A percentile compares a stretch with the other conserved stretches of the same genome.
These are phyloP conservation scores for Pythium graminicola DNA, from an alignment of 352 stramenopile genomes.

Conservation along the genomic window DNA sequence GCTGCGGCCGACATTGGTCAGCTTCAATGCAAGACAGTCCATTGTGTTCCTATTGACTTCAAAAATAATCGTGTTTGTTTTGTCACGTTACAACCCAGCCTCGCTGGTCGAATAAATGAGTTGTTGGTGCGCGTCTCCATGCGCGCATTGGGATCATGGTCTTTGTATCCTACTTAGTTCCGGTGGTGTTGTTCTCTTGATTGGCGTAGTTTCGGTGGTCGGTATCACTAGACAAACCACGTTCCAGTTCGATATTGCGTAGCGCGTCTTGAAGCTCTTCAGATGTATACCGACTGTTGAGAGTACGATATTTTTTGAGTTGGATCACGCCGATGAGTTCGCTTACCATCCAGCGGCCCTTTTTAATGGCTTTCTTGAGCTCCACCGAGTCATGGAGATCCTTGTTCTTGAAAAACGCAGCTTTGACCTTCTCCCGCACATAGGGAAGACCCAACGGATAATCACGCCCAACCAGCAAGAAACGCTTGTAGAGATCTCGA, in stretches of 20 bases:
- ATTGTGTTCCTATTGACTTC: too few species aligned
- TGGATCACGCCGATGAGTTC: slow-evolving; percentile 97
- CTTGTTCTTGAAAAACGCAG: slow-evolving; percentile 84
- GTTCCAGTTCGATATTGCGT: slow-evolving; percentile 40
- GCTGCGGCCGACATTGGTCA: too few species aligned
- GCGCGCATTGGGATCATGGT: not conserved
- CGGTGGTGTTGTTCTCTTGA: not conserved
- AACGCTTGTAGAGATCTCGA: slow-evolving; percentile 94
- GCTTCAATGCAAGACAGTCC: too few species aligned
- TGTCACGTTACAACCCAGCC: too few species aligned
- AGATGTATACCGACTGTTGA: slow-evolving; percentile 90
- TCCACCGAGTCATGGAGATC: slow-evolving; percentile 58
- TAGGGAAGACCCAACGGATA: slow-evolving; percentile 92
- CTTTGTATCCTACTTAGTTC: slow-evolving; percentile 2
- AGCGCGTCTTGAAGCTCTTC: slow-evolving; percentile 65
- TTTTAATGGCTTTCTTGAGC: slow-evolving; percentile 90
- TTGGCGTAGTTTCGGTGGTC: not conserved
- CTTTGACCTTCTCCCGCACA: slow-evolving; percentile 89
- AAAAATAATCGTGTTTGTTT: too few species aligned
- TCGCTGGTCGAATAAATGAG: slow-evolving; percentile 11
- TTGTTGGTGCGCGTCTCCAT: not conserved
- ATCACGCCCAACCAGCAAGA: slow-evolving; percentile 90
- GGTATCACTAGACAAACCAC: slow-evolving; percentile 4
- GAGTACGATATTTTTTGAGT: slow-evolving; percentile 96
- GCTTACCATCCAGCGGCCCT: slow-evolving; percentile 90